Conservation (phyloP, 179 eudicot genomes). For the Spinacia oleracea region DNA sequence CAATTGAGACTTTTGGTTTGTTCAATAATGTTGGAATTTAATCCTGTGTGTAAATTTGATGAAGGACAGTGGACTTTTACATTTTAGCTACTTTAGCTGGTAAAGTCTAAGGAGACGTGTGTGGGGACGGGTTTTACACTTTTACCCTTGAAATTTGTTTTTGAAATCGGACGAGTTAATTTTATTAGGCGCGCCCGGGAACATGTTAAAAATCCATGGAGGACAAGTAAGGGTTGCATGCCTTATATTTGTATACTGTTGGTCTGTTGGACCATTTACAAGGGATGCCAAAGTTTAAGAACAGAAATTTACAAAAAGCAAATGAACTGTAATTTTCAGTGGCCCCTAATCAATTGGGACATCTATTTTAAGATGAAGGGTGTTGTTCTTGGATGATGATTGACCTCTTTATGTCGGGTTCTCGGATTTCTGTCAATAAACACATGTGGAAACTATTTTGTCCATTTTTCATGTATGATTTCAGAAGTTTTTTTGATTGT, state of each 20-base stretch:
- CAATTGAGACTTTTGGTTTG: not conserved
- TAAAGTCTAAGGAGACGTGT: not conserved
- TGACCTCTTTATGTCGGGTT: not conserved
- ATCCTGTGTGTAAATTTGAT: not conserved
- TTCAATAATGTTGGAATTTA: constrained; percentile 8
- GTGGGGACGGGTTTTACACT: no score
- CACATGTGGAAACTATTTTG: not conserved
- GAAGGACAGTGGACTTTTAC: not conserved
- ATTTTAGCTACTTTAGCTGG: not conserved
- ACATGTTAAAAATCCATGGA: not conserved
- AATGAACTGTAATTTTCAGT: not conserved
- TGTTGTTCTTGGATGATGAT: not conserved
- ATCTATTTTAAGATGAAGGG: not conserved
- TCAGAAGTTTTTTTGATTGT: not conserved
- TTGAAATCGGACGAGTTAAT: not conserved
- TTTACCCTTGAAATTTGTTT: not conserved
- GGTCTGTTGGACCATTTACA: not conserved
- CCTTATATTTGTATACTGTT: not conserved
- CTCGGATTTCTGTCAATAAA: not conserved
- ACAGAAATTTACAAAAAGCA: not conserved
- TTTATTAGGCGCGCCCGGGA: not conserved
- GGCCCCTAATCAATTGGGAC: not conserved
- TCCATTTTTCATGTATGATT: not conserved
- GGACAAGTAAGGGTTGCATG: not conserved
- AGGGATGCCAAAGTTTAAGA: not conserved